phyloP scores from a whole-genome alignment of 1,139 yeast genomes.

The Geotrichum reessii region DNA sequence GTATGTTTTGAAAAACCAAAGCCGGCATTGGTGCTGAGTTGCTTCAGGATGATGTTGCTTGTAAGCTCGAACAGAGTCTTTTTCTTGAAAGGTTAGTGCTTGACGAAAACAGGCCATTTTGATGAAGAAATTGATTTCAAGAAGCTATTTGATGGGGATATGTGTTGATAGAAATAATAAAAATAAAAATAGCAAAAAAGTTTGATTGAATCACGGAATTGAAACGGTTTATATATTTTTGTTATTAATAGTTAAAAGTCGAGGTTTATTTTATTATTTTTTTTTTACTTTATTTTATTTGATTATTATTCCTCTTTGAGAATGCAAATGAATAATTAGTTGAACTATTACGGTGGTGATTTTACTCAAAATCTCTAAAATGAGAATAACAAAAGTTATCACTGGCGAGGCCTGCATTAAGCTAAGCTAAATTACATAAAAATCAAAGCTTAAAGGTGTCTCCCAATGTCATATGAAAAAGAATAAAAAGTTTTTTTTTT shows the following conservation, averaged over 20 bases:
- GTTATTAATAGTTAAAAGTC: too few species aligned
- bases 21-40: slow-evolving; percentile 3
- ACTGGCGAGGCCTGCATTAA: too few species aligned
- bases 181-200: too few species aligned
- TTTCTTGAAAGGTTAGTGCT: slow-evolving; percentile 4
- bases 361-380: too few species aligned
- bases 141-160: background rate
- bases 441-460: too few species aligned
- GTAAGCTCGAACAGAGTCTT: background rate
- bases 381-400: too few species aligned
- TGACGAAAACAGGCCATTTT: background rate
- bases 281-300: too few species aligned
- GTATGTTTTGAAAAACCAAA: slow-evolving; percentile 1
- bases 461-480: too few species aligned
- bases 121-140: background rate
- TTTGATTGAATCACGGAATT: background rate
- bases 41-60: background rate
- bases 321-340: background rate
- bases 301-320: background rate
- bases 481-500: too few species aligned
- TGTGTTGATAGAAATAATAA: background rate
- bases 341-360: too few species aligned
- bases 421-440: too few species aligned
- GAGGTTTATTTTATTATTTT: background rate
- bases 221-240: background rate